These are phyloP conservation scores for Trapa bicornis DNA, from an alignment of 345 rosid genomes.

Conservation along the genomic window DNA sequence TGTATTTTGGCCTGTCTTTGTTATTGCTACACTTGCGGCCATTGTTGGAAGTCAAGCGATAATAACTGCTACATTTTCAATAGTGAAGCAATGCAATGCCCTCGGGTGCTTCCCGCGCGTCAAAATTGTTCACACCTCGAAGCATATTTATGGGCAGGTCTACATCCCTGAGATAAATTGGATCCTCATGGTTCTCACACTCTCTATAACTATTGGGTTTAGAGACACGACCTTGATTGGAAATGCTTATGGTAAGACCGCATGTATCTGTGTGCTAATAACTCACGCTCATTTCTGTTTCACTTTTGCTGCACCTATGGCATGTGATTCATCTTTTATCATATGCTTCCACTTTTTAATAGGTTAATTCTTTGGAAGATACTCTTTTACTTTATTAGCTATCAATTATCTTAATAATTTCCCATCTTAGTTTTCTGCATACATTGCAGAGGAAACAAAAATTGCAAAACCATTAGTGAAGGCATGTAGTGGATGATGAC, in stretches of 20 bases:
- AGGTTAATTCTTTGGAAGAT: no score
- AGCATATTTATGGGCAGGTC: conserved; percentile 74
- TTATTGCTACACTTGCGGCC: conserved; percentile 81
- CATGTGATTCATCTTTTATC: no score
- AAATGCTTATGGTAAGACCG: conserved; percentile 79
- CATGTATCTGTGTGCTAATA: neutral
- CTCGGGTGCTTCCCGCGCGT: conserved; percentile 96
- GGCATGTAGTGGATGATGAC: neutral
- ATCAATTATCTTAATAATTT: neutral
- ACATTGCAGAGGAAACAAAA: no score
- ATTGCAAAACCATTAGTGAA: neutral
- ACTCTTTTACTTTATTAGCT: neutral
- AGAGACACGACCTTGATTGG: conserved; percentile 66
- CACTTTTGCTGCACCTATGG: neutral
- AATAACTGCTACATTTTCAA: conserved; percentile 82
- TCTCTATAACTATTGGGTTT: conserved; percentile 68
- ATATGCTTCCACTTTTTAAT: no score
- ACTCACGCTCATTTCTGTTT: neutral
- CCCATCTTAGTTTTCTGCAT: no score
- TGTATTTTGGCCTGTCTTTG: conserved; percentile 81
- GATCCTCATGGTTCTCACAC: conserved; percentile 89
- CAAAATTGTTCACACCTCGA: conserved; percentile 85
- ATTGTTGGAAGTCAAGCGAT: conserved; percentile 85
- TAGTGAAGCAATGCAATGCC: conserved; percentile 83
- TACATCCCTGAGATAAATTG: conserved; percentile 95